Evolutionary conservation across 1,284 basidiomycete genomes (phyloP).

Genomic region (Apiotrichum sp.): DNA sequence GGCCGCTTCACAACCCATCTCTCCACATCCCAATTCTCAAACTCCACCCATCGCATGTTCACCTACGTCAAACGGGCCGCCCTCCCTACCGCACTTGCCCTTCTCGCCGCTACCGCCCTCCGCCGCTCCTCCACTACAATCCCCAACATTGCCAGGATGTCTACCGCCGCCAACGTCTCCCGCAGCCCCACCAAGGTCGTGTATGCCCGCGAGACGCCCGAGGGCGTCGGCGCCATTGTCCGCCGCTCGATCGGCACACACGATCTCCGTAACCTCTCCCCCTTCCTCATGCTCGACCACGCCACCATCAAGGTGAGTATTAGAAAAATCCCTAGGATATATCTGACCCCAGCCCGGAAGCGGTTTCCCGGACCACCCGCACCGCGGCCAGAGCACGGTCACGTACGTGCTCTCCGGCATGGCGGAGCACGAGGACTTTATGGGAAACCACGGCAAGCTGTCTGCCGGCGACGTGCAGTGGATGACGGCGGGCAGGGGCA

Average conservation of each 20-base stretch:
- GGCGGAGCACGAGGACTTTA: conserved; percentile 79
- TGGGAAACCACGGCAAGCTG: conserved; percentile 73
- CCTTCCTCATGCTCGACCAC: conserved; percentile 70
- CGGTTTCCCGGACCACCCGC: conserved; percentile 67
- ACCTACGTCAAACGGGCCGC: background rate
- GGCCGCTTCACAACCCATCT: background rate
- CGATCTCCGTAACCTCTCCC: conserved; percentile 71
- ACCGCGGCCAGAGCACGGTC: conserved; percentile 67
- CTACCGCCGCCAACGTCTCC: conserved; percentile 48
- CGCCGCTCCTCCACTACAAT: conserved; percentile 2
- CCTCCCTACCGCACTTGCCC: background rate
- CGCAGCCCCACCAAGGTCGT: conserved; percentile 69
- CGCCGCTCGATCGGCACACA: conserved; percentile 78
- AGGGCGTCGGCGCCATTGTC: conserved; percentile 86
- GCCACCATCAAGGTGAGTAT: conserved; percentile 37
- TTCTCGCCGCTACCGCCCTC: background rate
- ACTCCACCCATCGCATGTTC: background rate
- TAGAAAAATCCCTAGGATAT: too few species aligned
- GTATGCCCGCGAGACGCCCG: conserved; percentile 67
- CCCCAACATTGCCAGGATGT: conserved; percentile 1
- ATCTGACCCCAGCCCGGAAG: conserved; percentile 31
- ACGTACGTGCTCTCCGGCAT: conserved; percentile 82
- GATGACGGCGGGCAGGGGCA: conserved; percentile 74
- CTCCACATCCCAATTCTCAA: conserved; percentile 1
- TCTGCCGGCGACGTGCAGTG: conserved; percentile 83